Evolutionary conservation across 306 rosid genomes (phyloP), one percentile per base, ranked within the genome.

Genomic region (Casuarina glauca): DNA sequence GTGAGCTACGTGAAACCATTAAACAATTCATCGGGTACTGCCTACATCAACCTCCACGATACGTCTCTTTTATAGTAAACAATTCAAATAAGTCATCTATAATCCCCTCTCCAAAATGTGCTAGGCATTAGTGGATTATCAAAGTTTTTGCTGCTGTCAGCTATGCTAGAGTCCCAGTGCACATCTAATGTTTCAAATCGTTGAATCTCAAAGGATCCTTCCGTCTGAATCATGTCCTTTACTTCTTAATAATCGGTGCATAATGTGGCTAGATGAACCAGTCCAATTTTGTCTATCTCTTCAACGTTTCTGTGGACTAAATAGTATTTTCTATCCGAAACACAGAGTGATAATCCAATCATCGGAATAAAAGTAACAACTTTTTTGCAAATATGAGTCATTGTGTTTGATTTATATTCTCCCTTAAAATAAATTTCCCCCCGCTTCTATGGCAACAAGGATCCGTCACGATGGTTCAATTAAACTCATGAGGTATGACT

Each of bases 11-110:
- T 57, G 64, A 8, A 57, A 57, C 20, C 10, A 26, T 57, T 26
- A 57, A 8, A 4, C 32, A 20, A 38, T 8, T 26, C 32, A 64
- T 32, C 26, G 41, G 8, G 17, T 46, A 38, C 9, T 57, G n/a
- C 70, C 42, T 9, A 51, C 38, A 6, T 54, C 58, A 0, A 72
- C 62, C 49, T 63, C 36, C 64, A 64, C 32, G 32, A 42, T 73
- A 39, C 32, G 32, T 26, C 20, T 66, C 43, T 12, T 43, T 12
- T 36, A 73, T 4, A 13, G 26, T 32, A 13, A 55, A 77, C 41
- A 71, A 73, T 0, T 26, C 13, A 39, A 82, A 83, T 42, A 83
- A 44, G 9, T 74, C 80, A 26, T 75, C 83, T 78, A 78, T 70
- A 12, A 83, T 54, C 35, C 1, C 58, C 2, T 62, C 74, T 0